A percentile compares a stretch with the other conserved stretches of the same genome.
Evolutionary conservation across 2,329 filamentous ascomycete species (phyloP).

Genomic region (Allantophomopsis cytisporea): DNA sequence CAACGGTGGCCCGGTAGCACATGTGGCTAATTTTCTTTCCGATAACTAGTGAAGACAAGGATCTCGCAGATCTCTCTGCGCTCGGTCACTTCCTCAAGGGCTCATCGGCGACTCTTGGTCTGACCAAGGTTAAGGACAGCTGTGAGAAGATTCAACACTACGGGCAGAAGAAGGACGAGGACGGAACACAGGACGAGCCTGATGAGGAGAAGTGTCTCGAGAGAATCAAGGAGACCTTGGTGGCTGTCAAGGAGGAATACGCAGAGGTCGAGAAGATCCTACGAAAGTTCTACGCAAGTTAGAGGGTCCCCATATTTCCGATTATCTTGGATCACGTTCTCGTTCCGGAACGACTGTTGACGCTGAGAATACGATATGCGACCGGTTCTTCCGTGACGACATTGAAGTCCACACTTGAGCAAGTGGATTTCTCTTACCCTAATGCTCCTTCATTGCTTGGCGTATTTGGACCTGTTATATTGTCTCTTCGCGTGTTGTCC

Average conservation of each 20-base stretch:
- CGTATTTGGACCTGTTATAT: background rate
- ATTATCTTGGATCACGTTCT: slow-evolving; percentile 7
- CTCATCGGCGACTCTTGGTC: slow-evolving; percentile 84
- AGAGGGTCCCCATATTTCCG: too few relatives aligned
- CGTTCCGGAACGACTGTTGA: slow-evolving; percentile 7
- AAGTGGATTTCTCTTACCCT: slow-evolving; percentile 11
- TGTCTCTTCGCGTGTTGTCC: too few relatives aligned
- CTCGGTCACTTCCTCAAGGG: slow-evolving; percentile 96
- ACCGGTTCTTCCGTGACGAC: slow-evolving; percentile 8
- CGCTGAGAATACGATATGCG: slow-evolving; percentile 6
- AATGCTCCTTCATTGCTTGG: slow-evolving; percentile 1
- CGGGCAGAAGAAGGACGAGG: slow-evolving; percentile 69
- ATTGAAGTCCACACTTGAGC: slow-evolving; percentile 13
- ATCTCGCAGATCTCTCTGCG: slow-evolving; percentile 64
- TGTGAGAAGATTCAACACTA: slow-evolving; percentile 97
- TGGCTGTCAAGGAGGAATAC: slow-evolving; percentile 64
- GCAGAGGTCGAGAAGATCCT: slow-evolving; percentile 57
- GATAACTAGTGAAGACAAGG: slow-evolving; percentile 40
- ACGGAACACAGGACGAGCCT: slow-evolving; percentile 50
- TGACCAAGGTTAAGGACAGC: slow-evolving; percentile 79
- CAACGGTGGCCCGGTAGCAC: background rate
- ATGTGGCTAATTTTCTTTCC: background rate
- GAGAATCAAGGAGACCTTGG: slow-evolving; percentile 57
- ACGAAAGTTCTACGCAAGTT: slow-evolving; percentile 25
- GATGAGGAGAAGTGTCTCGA: slow-evolving; percentile 56